Conservation (phyloP, 495 filamentous ascomycete species). For the Gamarada debralockiae region DNA sequence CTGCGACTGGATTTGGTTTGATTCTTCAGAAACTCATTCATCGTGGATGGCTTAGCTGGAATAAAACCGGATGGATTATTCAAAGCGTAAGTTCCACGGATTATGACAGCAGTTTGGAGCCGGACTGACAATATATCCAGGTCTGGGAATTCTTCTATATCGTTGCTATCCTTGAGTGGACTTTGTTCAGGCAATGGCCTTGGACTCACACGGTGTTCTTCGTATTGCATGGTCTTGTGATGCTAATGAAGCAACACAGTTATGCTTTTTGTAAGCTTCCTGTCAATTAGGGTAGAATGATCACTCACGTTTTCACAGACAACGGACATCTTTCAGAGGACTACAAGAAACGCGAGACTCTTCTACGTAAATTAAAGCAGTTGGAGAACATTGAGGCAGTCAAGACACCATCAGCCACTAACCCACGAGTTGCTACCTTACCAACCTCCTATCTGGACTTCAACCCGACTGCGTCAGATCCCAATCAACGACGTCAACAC, state of each 20-base stretch:
- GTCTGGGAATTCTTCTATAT: constrained; percentile 64
- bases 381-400: constrained; percentile 32
- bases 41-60: constrained; percentile 57
- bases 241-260: constrained; percentile 78
- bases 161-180: constrained; percentile 51
- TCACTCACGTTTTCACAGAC: constrained; percentile 24
- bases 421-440: constrained; percentile 29
- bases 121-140: constrained; percentile 17
- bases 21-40: constrained; percentile 53
- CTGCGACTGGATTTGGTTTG: constrained; percentile 51
- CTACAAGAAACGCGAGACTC: constrained; percentile 40
- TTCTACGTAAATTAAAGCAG: constrained; percentile 40
- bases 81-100: constrained; percentile 45
- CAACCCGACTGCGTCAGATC: constrained; percentile 33
- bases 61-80: constrained; percentile 59
- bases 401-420: constrained; percentile 30
- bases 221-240: constrained; percentile 63
- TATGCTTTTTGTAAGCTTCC: constrained; percentile 52
- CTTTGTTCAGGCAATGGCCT: constrained; percentile 65
- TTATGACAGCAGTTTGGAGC: background rate
- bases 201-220: constrained; percentile 74
- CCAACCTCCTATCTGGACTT: constrained; percentile 35
- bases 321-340: constrained; percentile 67
- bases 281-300: no score
- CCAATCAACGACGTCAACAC: constrained; percentile 40